Conservation (phyloP, 2,329 filamentous ascomycete species). For the Cytospora schulzeri region DNA sequence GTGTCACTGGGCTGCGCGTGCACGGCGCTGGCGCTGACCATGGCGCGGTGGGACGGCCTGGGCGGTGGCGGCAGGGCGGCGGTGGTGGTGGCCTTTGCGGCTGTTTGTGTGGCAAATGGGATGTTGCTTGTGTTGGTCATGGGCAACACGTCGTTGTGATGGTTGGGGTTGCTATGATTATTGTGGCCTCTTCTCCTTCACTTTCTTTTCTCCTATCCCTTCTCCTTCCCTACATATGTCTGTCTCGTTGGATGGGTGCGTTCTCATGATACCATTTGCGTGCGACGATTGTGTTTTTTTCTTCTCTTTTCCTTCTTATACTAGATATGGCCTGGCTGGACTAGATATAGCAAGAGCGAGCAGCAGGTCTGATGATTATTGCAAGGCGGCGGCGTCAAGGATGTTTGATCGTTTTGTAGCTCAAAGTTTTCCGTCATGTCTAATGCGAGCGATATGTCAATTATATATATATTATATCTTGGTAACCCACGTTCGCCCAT, state of each 20-base stretch:
- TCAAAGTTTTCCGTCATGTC: not conserved
- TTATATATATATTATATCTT: not conserved
- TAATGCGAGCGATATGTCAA: not conserved
- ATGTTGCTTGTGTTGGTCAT: slow-evolving; percentile 55
- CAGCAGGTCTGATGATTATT: not conserved
- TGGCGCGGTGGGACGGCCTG: slow-evolving; percentile 53
- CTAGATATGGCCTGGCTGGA: not conserved
- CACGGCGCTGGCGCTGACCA: slow-evolving; percentile 59
- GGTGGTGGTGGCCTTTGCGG: slow-evolving; percentile 46
- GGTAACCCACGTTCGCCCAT: not conserved
- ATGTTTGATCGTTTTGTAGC: not conserved
- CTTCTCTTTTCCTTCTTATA: too few relatives aligned
- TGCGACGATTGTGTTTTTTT: not conserved
- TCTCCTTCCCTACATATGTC: not conserved
- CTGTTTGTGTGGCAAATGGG: slow-evolving; percentile 52
- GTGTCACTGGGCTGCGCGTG: slow-evolving; percentile 66
- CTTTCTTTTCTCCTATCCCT: not conserved
- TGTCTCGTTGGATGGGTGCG: not conserved
- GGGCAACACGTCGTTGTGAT: slow-evolving; percentile 38
- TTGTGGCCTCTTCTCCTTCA: not conserved
- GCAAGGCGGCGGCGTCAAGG: not conserved
- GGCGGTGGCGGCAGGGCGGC: slow-evolving; percentile 46
- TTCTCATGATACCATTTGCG: not conserved
- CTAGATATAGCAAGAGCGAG: not conserved
- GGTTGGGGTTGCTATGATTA: not conserved